Conservation (phyloP, 179 eudicot species). For the Vitellaria paradoxa region DNA sequence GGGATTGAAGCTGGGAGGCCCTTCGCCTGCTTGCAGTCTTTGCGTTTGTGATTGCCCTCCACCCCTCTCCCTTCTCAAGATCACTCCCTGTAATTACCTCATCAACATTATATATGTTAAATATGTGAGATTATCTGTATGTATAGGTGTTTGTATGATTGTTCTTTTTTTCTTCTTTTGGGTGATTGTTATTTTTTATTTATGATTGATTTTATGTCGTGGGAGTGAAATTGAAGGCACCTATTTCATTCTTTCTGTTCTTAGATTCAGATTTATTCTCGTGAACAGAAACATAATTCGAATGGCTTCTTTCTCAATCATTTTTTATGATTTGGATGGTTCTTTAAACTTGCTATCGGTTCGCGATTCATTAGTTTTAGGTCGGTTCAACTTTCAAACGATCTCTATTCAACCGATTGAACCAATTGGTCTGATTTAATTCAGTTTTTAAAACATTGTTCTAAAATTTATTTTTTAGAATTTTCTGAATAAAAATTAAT, state of each 20-base stretch:
- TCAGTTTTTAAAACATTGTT: no score
- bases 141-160: neutral
- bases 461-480: no score
- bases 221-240: neutral
- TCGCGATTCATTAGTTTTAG: no score
- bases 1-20: constrained; percentile 23
- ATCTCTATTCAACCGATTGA: no score
- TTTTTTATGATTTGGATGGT: no score
- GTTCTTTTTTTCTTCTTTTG: neutral
- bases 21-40: constrained; percentile 40
- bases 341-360: no score
- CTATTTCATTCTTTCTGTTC: neutral
- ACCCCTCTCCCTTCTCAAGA: constrained; percentile 65
- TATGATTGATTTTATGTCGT: neutral
- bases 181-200: neutral
- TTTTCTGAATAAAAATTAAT: no score
- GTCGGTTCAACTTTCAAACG: no score
- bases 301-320: neutral
- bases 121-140: neutral
- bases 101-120: neutral
- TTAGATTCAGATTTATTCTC: neutral
- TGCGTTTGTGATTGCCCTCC: constrained; percentile 73
- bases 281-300: constrained; percentile 4
- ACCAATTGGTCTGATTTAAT: no score
- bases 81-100: constrained; percentile 53